A percentile compares a stretch with the other conserved stretches of the same genome.
Evolutionary conservation across 192 early-diverging fungal species (phyloP).

Genomic region (Bifiguratus adelaidae): DNA sequence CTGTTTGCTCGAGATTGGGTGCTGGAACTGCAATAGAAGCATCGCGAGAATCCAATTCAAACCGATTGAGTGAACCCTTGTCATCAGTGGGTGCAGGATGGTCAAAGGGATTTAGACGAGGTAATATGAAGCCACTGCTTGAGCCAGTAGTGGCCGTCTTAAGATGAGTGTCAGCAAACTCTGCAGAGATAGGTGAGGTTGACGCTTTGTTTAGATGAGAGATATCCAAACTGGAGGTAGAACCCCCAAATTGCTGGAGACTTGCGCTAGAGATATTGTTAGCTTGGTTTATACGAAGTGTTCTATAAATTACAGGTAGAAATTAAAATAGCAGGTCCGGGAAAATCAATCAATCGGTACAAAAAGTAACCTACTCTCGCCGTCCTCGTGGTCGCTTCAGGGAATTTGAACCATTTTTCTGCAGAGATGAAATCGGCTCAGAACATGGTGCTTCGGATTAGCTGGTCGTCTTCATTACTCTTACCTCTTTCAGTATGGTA

Average conservation of each 20-base stretch:
- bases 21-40: neutral
- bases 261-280: neutral
- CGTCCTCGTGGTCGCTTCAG: conserved; percentile 15
- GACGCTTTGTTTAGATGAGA: neutral
- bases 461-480: neutral
- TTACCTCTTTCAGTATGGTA: conserved; percentile 19
- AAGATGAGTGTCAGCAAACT: conserved; percentile 3
- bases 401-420: conserved; percentile 9
- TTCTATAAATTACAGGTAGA: no score
- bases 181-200: neutral
- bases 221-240: conserved; percentile 2
- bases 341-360: no score
- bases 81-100: neutral
- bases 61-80: neutral
- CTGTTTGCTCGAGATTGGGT: neutral
- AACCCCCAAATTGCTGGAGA: conserved; percentile 4
- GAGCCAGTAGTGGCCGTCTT: neutral
- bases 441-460: neutral
- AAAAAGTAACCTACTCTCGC: conserved; percentile 29
- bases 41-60: conserved; percentile 3
- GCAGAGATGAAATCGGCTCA: neutral
- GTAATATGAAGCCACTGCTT: neutral
- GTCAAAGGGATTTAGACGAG: conserved; percentile 1
- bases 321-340: no score
- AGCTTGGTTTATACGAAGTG: conserved; percentile 1